Conservation (phyloP, 345 rosid genomes). For the Chamaenerion angustifolium region DNA sequence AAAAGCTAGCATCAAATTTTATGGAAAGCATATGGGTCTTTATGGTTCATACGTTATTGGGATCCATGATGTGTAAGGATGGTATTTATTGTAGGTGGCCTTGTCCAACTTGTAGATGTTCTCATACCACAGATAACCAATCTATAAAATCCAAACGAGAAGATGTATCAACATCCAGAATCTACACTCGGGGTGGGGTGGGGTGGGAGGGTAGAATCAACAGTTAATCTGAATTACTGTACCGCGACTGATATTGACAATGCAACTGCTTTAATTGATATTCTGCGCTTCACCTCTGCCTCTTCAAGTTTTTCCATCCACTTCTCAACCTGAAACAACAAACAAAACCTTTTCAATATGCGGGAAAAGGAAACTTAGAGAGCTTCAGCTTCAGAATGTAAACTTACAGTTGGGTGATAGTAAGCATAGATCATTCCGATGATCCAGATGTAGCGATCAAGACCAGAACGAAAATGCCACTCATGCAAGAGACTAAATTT, state of each 20-base stretch:
- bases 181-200: neutral
- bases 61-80: slow-evolving; percentile 98
- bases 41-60: slow-evolving; percentile 69
- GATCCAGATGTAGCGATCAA: slow-evolving; percentile 98
- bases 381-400: slow-evolving; percentile 1
- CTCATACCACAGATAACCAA: slow-evolving; percentile 78
- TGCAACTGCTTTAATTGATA: slow-evolving; percentile 55
- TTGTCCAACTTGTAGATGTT: slow-evolving; percentile 90
- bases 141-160: slow-evolving; percentile 28
- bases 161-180: neutral
- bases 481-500: slow-evolving; percentile 61
- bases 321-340: slow-evolving; percentile 56
- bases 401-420: slow-evolving; percentile 93
- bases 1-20: slow-evolving; percentile 3
- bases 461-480: slow-evolving; percentile 99
- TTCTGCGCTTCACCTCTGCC: slow-evolving; percentile 52
- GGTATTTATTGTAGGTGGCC: slow-evolving; percentile 81
- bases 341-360: slow-evolving; percentile 5
- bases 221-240: slow-evolving; percentile 6
- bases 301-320: slow-evolving; percentile 99
- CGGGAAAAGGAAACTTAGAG: slow-evolving; percentile 9
- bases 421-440: slow-evolving; percentile 97
- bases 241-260: slow-evolving; percentile 44
- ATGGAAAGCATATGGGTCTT: slow-evolving; percentile 3
- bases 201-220: slow-evolving; percentile 6